Evolutionary conservation across 805 yeast genomes (phyloP).

Genomic region (Wickerhamomyces hampshirensis): DNA sequence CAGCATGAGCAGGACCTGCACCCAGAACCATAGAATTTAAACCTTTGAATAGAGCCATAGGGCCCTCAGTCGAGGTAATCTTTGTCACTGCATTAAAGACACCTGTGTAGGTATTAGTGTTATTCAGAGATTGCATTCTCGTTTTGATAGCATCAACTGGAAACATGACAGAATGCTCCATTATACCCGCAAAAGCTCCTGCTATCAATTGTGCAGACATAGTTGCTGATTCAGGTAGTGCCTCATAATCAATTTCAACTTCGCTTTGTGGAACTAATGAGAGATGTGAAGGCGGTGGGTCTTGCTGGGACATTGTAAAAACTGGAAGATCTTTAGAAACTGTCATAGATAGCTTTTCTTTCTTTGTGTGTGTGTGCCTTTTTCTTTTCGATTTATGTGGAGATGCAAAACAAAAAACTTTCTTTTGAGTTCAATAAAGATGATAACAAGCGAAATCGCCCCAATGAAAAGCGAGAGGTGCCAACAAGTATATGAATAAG

Average conservation of each 20-base stretch:
- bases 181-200: constrained; percentile 98
- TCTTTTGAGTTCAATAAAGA: no score
- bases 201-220: constrained; percentile 78
- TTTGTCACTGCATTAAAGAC: constrained; percentile 65
- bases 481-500: no score
- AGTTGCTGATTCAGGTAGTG: constrained; percentile 84
- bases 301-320: neutral
- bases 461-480: no score
- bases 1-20: constrained; percentile 99
- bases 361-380: no score
- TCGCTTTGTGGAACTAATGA: neutral
- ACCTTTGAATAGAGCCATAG: constrained; percentile 88
- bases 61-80: constrained; percentile 86
- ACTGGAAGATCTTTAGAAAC: neutral
- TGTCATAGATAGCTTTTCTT: no score
- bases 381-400: no score
- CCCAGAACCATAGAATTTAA: constrained; percentile 88
- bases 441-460: no score
- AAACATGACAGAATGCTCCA: constrained; percentile 97
- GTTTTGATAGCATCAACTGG: constrained; percentile 97
- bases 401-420: no score
- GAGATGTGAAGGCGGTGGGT: neutral
- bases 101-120: constrained; percentile 28
- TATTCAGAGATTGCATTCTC: constrained; percentile 61
- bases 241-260: constrained; percentile 77